phyloP scores from a whole-genome alignment of 108 stramenopile genomes.

The Nitzschia sp. region DNA sequence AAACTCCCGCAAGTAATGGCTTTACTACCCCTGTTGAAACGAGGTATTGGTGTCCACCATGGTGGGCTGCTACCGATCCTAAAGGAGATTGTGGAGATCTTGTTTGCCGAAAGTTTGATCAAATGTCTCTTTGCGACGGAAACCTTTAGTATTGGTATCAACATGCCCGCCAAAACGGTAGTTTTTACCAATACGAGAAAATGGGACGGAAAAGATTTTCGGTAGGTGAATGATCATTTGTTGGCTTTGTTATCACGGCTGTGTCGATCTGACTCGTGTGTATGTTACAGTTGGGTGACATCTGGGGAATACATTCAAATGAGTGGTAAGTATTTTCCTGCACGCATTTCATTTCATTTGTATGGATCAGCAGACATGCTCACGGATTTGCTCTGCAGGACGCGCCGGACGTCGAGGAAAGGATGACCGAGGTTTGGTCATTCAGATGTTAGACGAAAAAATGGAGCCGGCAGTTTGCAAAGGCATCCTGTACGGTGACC shows the following conservation, averaged over 20 bases:
- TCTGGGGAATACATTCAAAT: constrained; percentile 98
- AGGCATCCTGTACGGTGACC: constrained; percentile 91
- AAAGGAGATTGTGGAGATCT: constrained; percentile 99
- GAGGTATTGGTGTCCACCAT: constrained; percentile 99
- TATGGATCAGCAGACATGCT: no score
- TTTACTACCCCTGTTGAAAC: constrained; percentile 93
- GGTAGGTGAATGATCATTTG: constrained; percentile 31
- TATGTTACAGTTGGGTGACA: constrained; percentile 67
- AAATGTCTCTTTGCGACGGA: constrained; percentile 98
- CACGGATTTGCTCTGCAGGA: constrained; percentile 45
- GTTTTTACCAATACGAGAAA: constrained; percentile 98
- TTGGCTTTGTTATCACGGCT: no score
- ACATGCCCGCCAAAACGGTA: constrained; percentile 99
- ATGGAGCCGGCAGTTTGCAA: constrained; percentile 98
- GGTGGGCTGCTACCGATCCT: constrained; percentile 99
- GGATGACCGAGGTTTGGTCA: constrained; percentile 98
- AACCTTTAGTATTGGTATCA: constrained; percentile 99
- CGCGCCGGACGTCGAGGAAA: constrained; percentile 98
- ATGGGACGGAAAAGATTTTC: constrained; percentile 94
- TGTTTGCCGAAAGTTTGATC: constrained; percentile 97
- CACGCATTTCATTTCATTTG: neutral
- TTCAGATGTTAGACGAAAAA: constrained; percentile 99
- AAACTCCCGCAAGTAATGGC: constrained; percentile 95
- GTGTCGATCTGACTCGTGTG: no score
- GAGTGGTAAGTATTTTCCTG: constrained; percentile 35